phyloP scores from a whole-genome alignment of 2,329 filamentous ascomycete species.

The Alternaria ventricosa region DNA sequence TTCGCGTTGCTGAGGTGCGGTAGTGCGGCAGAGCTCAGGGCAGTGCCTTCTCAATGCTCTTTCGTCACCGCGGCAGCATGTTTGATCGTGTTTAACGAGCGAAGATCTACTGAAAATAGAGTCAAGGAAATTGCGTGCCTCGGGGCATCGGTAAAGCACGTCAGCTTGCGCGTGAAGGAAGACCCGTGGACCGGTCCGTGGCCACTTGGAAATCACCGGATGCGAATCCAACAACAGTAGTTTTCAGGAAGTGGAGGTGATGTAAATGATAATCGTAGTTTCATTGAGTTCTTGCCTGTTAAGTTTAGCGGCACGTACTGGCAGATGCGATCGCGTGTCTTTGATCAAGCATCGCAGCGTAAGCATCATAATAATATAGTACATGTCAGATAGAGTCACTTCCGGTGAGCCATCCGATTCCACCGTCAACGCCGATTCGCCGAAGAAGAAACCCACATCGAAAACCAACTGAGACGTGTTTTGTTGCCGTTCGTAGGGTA shows the following conservation, averaged over 20 bases:
- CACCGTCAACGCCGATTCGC: slow-evolving; percentile 43
- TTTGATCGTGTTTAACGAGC: background rate
- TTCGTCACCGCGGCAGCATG: background rate
- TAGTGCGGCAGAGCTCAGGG: slow-evolving; percentile 5
- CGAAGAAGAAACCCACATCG: slow-evolving; percentile 35
- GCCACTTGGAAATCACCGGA: background rate
- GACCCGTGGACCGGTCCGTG: background rate
- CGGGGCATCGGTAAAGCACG: background rate
- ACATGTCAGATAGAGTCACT: slow-evolving; percentile 35
- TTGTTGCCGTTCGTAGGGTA: slow-evolving; percentile 27
- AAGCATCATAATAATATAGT: slow-evolving; percentile 38
- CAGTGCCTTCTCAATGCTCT: background rate
- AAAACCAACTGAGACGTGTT: slow-evolving; percentile 29
- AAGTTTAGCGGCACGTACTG: slow-evolving; percentile 32
- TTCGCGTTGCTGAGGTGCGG: slow-evolving; percentile 14
- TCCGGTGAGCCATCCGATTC: slow-evolving; percentile 38
- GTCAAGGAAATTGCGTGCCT: background rate
- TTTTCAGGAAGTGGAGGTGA: background rate
- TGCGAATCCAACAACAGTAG: background rate
- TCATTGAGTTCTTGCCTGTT: slow-evolving; percentile 34
- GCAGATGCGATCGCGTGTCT: slow-evolving; percentile 40
- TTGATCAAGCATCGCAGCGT: slow-evolving; percentile 47
- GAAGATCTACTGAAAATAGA: background rate
- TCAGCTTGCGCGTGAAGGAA: background rate
- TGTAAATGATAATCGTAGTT: slow-evolving; percentile 16